Conservation (phyloP, 2,329 filamentous ascomycete species). For the Fusarium incarnatum region DNA sequence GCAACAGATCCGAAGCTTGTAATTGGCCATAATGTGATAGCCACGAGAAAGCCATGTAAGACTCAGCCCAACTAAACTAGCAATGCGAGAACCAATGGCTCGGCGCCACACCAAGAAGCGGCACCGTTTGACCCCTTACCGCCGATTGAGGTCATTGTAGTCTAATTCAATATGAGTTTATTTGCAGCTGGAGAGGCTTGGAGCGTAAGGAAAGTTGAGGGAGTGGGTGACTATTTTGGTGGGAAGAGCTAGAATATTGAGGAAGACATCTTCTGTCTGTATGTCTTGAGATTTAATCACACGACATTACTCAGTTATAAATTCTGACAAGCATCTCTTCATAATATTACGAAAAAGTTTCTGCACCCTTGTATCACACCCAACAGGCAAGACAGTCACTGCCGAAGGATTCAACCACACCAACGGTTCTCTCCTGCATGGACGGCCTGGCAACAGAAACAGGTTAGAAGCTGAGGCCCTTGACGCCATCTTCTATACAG, state of each 20-base stretch:
- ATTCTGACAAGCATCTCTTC: neutral
- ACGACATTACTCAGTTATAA: neutral
- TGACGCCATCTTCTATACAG: conserved; percentile 35
- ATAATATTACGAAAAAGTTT: neutral
- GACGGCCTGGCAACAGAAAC: conserved; percentile 3
- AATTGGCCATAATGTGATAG: conserved; percentile 26
- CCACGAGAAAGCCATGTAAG: conserved; percentile 42
- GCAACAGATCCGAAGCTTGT: neutral
- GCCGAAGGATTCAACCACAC: conserved; percentile 17
- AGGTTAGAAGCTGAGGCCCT: conserved; percentile 19
- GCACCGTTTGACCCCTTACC: conserved; percentile 27
- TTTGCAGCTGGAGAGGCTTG: neutral
- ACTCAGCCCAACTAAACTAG: conserved; percentile 39
- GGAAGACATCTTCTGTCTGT: neutral
- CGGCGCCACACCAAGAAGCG: conserved; percentile 28
- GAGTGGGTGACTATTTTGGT: neutral
- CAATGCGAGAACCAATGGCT: conserved; percentile 35
- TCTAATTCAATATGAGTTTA: conserved; percentile 4
- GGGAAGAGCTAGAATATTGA: neutral
- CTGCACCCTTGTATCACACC: neutral
- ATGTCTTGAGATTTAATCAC: neutral
- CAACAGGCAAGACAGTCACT: conserved; percentile 4
- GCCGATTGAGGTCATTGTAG: conserved; percentile 11
- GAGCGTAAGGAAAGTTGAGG: neutral
- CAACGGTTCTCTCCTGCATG: conserved; percentile 15